Evolutionary conservation across 1,139 yeast genomes (phyloP), one percentile per base, ranked within the genome.

Genomic region (Debaryomyces sp.): DNA sequence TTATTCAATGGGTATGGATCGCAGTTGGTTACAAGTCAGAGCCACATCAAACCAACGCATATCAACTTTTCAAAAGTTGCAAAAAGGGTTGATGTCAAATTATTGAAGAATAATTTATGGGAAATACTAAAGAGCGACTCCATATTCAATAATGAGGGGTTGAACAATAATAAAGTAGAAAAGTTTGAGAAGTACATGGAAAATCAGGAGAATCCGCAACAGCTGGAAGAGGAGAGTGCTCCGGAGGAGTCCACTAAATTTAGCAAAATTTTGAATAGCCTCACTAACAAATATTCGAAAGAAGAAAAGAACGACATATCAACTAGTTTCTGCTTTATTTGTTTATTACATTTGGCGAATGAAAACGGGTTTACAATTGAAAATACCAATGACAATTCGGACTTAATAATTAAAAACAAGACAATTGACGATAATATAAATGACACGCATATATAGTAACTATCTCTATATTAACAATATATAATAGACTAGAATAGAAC

Each of bases 281-380:
- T 85, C 12, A 77, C 76, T 10, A 66, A 63, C 13, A 70, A 75
- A 65, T 87, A 87, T 58, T 70, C 77, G 3, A 64, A 69, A 6
- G 85, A 81, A 45, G 71, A 78, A 42, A 70, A 70, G 48, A 75
- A 75, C 48, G 96, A 90, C 51, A 69, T 91, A 6, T 88, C 96
- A 0, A 90, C 96, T 0, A 87, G 96, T 69, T 87, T 88, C 65
- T 88, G 90, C 61, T 90, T 90, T 61, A 89, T 90, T 51, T 89
- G 96, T 60, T 69, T 89, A 52, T 69, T 90, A 34, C 97, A 91
- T 67, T 73, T 91, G 55, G 96, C 97, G 8, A 91, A 91, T 62
- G 97, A 91, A 62, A 88, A 89, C 61, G 92, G 94, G 0, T 72
- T 91, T 41, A 66, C 74, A 2, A 80, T 94, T 13, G 70, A 76